Evolutionary conservation across 345 rosid genomes (phyloP).

Genomic region (Syzygium grande): DNA sequence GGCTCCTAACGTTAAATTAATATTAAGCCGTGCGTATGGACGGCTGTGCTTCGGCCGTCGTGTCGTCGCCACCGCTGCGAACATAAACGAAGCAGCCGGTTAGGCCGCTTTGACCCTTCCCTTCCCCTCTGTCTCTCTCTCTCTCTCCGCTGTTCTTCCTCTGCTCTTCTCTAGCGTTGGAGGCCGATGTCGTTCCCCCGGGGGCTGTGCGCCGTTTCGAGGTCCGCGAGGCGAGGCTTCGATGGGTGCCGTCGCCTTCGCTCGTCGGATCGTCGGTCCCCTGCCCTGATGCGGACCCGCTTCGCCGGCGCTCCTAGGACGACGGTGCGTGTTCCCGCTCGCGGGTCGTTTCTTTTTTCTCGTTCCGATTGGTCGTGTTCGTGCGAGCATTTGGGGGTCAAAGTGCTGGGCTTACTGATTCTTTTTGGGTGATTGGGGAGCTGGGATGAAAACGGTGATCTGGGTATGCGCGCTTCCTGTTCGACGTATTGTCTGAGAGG

Average conservation of each 20-base stretch:
- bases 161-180: neutral
- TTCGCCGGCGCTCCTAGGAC: neutral
- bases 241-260: neutral
- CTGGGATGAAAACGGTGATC: neutral
- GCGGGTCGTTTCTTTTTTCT: neutral
- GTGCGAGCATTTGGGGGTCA: neutral
- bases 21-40: neutral
- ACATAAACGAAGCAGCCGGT: neutral
- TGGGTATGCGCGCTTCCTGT: neutral
- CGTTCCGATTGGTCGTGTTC: neutral
- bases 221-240: neutral
- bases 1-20: neutral
- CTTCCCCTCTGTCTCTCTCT: neutral
- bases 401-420: neutral
- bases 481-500: neutral
- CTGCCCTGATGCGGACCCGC: neutral
- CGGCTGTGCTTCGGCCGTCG: neutral
- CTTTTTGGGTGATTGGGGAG: neutral
- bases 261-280: neutral
- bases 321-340: neutral
- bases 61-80: neutral
- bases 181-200: neutral
- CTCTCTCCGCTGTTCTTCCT: neutral
- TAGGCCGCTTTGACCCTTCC: neutral
- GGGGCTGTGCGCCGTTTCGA: neutral